Evolutionary conservation across 2,329 filamentous ascomycete species (phyloP).

Genomic region (Grosmannia penicillata): DNA sequence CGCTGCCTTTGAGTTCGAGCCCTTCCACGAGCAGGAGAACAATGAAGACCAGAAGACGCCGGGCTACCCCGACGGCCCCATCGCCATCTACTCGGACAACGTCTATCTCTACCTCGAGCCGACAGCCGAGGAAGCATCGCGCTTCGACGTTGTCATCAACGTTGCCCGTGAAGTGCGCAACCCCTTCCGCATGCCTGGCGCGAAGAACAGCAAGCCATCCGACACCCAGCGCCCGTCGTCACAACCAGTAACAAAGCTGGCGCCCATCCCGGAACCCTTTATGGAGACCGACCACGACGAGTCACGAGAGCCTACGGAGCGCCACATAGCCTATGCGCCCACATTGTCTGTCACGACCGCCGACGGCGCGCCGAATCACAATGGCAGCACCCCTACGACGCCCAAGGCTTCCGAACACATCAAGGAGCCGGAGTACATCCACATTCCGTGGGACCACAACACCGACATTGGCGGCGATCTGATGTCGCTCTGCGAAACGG

Average conservation of each 20-base stretch:
- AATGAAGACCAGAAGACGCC: slow-evolving; percentile 70
- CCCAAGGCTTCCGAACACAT: slow-evolving; percentile 31
- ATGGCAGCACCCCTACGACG: slow-evolving; percentile 35
- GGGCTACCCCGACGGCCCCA: slow-evolving; percentile 68
- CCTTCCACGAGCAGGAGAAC: slow-evolving; percentile 51
- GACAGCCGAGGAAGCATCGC: slow-evolving; percentile 58
- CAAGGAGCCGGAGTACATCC: slow-evolving; percentile 64
- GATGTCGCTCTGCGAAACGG: slow-evolving; percentile 58
- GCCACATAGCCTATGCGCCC: neutral
- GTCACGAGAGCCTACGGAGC: neutral
- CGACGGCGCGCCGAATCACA: slow-evolving; percentile 15
- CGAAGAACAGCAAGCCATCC: too few species aligned
- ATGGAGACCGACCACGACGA: slow-evolving; percentile 12
- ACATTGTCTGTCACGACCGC: slow-evolving; percentile 3
- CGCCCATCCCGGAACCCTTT: slow-evolving; percentile 22
- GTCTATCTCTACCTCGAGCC: slow-evolving; percentile 72
- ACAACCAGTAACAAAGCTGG: slow-evolving; percentile 2
- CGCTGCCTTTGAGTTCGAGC: slow-evolving; percentile 41
- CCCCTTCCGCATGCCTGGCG: too few species aligned
- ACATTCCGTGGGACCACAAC: slow-evolving; percentile 80
- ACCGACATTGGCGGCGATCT: slow-evolving; percentile 71
- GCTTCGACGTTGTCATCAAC: slow-evolving; percentile 74
- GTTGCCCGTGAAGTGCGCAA: slow-evolving; percentile 72
- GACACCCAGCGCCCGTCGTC: neutral
- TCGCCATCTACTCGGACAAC: slow-evolving; percentile 65